These are phyloP conservation scores for Hapsidospora chrysogenum DNA, from an alignment of 495 filamentous ascomycete genomes.

Conservation along the genomic window DNA sequence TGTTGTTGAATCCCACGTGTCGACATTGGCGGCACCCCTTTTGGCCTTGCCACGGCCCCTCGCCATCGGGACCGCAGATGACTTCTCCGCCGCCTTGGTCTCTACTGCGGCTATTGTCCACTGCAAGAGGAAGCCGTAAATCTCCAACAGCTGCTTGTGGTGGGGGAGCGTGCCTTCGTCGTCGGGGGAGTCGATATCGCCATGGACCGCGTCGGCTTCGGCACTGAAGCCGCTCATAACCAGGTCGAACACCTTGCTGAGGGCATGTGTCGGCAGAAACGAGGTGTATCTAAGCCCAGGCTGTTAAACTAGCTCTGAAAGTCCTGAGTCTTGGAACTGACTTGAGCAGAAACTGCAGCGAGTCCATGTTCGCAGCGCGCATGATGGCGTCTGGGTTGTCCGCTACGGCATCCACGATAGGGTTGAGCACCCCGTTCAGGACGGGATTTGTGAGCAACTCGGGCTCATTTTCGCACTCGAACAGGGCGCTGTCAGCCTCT, in stretches of 20 bases:
- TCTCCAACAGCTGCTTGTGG: slow-evolving; percentile 83
- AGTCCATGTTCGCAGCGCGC: slow-evolving; percentile 66
- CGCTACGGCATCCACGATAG: slow-evolving; percentile 85
- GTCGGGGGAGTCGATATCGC: slow-evolving; percentile 69
- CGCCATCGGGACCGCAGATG: slow-evolving; percentile 47
- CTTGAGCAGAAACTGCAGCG: slow-evolving; percentile 91
- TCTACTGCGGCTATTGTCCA: slow-evolving; percentile 91
- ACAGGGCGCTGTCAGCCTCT: slow-evolving; percentile 67
- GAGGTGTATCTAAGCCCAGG: too few species aligned
- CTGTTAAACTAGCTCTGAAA: slow-evolving; percentile 21
- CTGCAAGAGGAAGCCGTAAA: slow-evolving; percentile 86
- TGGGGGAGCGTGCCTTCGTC: slow-evolving; percentile 73
- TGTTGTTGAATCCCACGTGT: slow-evolving; percentile 69
- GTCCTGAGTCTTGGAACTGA: slow-evolving; percentile 37
- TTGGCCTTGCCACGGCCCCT: slow-evolving; percentile 62
- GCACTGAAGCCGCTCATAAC: slow-evolving; percentile 86
- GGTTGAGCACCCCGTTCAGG: slow-evolving; percentile 74
- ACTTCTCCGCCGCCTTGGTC: slow-evolving; percentile 81
- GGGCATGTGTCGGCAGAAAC: slow-evolving; percentile 55
- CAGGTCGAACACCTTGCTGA: slow-evolving; percentile 89
- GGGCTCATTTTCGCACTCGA: slow-evolving; percentile 84
- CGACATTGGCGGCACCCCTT: slow-evolving; percentile 43
- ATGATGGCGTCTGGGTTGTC: slow-evolving; percentile 79
- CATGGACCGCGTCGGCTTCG: slow-evolving; percentile 70
- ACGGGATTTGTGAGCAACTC: slow-evolving; percentile 61